These are phyloP conservation scores for Sclerotinia nivalis DNA, from an alignment of 2,329 filamentous ascomycete species.

Conservation along the genomic window DNA sequence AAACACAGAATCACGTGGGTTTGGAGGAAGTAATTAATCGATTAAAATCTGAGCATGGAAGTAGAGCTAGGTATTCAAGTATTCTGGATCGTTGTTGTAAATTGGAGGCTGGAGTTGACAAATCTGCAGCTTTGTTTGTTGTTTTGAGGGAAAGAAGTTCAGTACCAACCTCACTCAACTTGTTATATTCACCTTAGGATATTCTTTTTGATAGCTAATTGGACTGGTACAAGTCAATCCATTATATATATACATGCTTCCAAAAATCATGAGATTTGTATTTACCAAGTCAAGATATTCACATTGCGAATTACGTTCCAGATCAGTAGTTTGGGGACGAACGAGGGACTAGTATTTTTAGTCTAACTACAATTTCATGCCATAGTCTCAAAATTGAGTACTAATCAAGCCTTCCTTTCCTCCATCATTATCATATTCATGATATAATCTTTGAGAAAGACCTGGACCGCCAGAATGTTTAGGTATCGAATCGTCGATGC, in stretches of 20 bases:
- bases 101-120: neutral
- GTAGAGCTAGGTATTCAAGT: neutral
- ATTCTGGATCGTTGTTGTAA: neutral
- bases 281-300: neutral
- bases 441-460: conserved; percentile 29
- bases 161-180: neutral
- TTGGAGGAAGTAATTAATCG: neutral
- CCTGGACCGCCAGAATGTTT: conserved; percentile 32
- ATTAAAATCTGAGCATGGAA: neutral
- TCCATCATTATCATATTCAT: conserved; percentile 36
- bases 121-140: conserved; percentile 9
- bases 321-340: conserved; percentile 26
- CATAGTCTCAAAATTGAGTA: conserved; percentile 33
- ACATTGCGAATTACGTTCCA: neutral
- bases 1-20: conserved; percentile 23
- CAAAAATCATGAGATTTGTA: no score
- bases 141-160: neutral
- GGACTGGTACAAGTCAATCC: neutral
- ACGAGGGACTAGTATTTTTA: conserved; percentile 42
- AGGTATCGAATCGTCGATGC: conserved; percentile 29
- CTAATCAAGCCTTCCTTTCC: conserved; percentile 34
- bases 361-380: conserved; percentile 41
- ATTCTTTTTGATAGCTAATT: neutral
- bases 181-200: neutral
- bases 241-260: neutral